Evolutionary conservation across 768 basidiomycete species (phyloP), one percentile per base, ranked within the genome.

Genomic region (Tricholoma bakamatsutake): DNA sequence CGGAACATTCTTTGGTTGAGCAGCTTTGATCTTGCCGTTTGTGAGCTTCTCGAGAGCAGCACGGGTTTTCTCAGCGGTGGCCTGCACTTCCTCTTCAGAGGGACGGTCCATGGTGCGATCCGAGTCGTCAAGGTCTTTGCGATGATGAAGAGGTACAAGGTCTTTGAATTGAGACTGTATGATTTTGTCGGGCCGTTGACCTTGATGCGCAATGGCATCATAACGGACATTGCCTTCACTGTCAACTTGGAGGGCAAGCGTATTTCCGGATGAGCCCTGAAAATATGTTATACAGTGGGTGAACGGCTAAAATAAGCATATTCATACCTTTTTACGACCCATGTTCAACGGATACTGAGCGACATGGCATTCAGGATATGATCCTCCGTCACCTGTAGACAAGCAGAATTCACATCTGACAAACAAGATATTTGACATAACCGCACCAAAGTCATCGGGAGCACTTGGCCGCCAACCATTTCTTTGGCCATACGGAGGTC

Each of bases 101-200:
- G 97, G 97, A 8, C 96, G 80, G 47, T 97, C 96, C 89, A 99
- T 88, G 12, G 62, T 64, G 30, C 87, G 81, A 34, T 82, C 84
- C 0, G 78, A 74, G 18, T 94, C 90, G 15, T 81, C 80, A 17
- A 98, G 73, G 65, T 99, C 97, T 67, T 89, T 92, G 31, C 97
- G 84, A 66, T 97, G 85, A 0, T 82, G 76, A 1, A 99, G 80
- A 1, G 97, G 97, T 0, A 99, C 93, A 27, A 99, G 87, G 67
- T 98, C 97, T 68, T 97, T 98, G 77, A 97, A 98, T 63, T 95
- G 93, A 0, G 94, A 93, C 67, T 98, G 96, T 10, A 98, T 81
- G 53, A 84, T 73, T 69, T 91, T 91, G 62, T 88, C 93, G 1
- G 81, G 78, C 18, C 92, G 85, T 65, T 97, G 91, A 39, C 97